Evolutionary conservation across 805 yeast genomes (phyloP), one percentile per base, ranked within the genome.

Genomic region (Wickerhamomyces canadensis): DNA sequence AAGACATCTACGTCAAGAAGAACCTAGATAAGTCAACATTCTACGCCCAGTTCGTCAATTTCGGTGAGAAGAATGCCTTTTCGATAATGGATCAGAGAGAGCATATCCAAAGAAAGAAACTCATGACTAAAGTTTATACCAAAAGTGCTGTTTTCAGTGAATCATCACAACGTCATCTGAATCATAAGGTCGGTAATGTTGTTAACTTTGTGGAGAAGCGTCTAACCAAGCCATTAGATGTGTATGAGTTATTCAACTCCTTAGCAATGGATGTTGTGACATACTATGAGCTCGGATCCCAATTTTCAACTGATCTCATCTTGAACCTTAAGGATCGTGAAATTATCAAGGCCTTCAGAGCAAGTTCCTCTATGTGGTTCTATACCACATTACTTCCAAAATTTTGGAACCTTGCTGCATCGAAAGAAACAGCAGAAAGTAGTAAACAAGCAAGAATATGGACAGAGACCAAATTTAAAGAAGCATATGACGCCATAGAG

Each of bases 241-340:
- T 75, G 3, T 77, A 75, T 47, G 65, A 74, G 15, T 54, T 82
- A n/a, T 81, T 80, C 64, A 78, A 78, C n/a, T 61, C 79, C 14
- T 62, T 82, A 49, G 88, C 89, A 5, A 74, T 82, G 77, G 88
- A 81, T 48, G 80, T 76, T 4, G 76, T 80, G 2, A 69, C 80
- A 2, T 68, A 71, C 16, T 78, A 79, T 49, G 76, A 76, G 38
- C 66, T 78, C 41, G 89, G 89, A 0, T 44, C 54, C 0, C 56
- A 61, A 8, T 64, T 68, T 37, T 70, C 78, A 14, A 61, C 75
- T 1, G 55, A 72, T 26, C 56, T 77, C 25, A 48, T 79, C 25
- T 42, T 54, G 6, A 62, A 67, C 36, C 55, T 63, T 9, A 42
- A 65, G 16, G 71, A 68, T 24, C 61, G 67, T 19, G 49, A 66